Percentiles rank a stretch among this genome's conserved stretches.
Evolutionary conservation across 768 basidiomycete genomes (phyloP).

Genomic region (Butyriboletus loyo): DNA sequence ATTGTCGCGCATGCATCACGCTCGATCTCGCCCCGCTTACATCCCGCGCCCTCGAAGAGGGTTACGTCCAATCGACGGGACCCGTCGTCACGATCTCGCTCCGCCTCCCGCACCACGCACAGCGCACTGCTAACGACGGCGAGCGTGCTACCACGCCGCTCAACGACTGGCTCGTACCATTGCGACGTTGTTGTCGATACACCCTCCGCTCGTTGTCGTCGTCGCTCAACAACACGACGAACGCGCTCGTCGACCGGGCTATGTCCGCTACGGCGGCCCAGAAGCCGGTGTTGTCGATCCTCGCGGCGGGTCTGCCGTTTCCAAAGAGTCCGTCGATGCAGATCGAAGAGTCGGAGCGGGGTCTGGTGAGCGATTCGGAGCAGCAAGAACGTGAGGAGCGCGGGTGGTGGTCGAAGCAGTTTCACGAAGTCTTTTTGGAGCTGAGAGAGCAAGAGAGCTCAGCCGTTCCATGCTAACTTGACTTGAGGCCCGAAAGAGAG

Average conservation of each 20-base stretch:
- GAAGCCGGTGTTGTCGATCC: conserved; percentile 37
- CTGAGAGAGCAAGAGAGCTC: conserved; percentile 35
- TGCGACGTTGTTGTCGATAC: conserved; percentile 50
- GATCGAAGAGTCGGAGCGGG: conserved; percentile 35
- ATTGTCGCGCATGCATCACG: conserved; percentile 32
- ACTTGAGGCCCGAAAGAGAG: not conserved
- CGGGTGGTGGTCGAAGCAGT: conserved; percentile 70
- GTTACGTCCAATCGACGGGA: conserved; percentile 33
- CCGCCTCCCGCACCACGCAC: conserved; percentile 27
- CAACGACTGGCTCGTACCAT: conserved; percentile 45
- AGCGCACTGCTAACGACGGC: not conserved
- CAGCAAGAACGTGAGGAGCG: conserved; percentile 63
- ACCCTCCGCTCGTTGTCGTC: conserved; percentile 44
- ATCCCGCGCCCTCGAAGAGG: conserved; percentile 36
- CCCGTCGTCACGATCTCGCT: conserved; percentile 37
- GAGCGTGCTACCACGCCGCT: not conserved
- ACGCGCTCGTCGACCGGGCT: conserved; percentile 26
- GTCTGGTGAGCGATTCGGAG: conserved; percentile 24
- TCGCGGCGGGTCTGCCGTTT: conserved; percentile 50
- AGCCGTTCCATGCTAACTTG: not conserved
- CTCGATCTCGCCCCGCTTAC: conserved; percentile 53
- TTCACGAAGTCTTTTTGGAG: conserved; percentile 60
- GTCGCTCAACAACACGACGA: conserved; percentile 26
- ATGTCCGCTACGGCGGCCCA: conserved; percentile 29
- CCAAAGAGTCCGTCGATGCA: conserved; percentile 75